phyloP scores from a whole-genome alignment of 2,329 filamentous ascomycete species.

The Fusarium phyllophilum region DNA sequence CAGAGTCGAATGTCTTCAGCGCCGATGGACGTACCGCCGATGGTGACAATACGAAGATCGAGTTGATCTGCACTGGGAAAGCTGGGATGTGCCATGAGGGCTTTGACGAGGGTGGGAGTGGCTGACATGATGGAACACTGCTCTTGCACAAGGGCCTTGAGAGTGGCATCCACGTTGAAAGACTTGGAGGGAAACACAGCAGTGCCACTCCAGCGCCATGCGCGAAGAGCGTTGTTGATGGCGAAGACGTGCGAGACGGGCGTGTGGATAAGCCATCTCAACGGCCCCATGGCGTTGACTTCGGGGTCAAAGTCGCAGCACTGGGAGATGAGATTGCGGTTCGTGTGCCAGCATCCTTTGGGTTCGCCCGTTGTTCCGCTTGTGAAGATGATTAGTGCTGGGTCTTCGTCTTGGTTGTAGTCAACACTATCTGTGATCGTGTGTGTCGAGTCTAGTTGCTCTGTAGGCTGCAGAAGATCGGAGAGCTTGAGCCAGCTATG shows the following conservation, averaged over 20 bases:
- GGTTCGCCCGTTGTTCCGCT: slow-evolving; percentile 61
- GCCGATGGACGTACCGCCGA: slow-evolving; percentile 48
- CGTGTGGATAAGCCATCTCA: slow-evolving; percentile 53
- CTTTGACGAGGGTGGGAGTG: slow-evolving; percentile 52
- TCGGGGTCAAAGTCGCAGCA: slow-evolving; percentile 51
- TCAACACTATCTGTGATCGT: neutral
- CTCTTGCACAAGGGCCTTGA: slow-evolving; percentile 47
- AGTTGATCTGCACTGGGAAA: slow-evolving; percentile 43
- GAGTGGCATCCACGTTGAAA: slow-evolving; percentile 49
- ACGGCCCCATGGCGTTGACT: slow-evolving; percentile 40
- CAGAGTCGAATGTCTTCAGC: slow-evolving; percentile 49
- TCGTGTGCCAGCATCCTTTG: slow-evolving; percentile 57
- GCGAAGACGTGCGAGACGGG: slow-evolving; percentile 53
- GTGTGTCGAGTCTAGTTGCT: neutral
- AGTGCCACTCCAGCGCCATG: slow-evolving; percentile 49
- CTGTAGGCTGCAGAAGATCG: slow-evolving; percentile 4
- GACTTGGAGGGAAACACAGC: slow-evolving; percentile 50
- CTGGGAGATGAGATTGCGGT: slow-evolving; percentile 53
- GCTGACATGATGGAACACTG: slow-evolving; percentile 53
- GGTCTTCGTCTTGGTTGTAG: slow-evolving; percentile 30
- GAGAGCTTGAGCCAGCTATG: slow-evolving; percentile 38
- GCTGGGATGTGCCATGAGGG: slow-evolving; percentile 44
- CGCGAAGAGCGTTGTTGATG: slow-evolving; percentile 52
- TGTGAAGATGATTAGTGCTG: slow-evolving; percentile 58
- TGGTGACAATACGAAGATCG: slow-evolving; percentile 48